Percentiles rank a stretch among this genome's conserved stretches.
Evolutionary conservation across 2,329 filamentous ascomycete genomes (phyloP).

Genomic region (Neofusicoccum parvum): DNA sequence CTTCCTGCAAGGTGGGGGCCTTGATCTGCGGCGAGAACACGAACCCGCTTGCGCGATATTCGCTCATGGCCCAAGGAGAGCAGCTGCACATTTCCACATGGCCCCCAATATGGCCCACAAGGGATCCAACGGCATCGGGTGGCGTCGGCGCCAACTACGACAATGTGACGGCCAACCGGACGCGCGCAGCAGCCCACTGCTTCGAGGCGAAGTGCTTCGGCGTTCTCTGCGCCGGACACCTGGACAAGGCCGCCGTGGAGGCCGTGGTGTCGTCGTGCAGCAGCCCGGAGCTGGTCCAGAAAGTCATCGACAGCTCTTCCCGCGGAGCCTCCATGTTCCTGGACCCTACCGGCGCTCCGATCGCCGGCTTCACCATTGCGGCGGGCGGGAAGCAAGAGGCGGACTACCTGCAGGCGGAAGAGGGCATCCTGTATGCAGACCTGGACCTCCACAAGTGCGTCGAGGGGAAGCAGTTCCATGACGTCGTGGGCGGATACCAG

Average conservation of each 20-base stretch:
- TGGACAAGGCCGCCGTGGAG: constrained; percentile 46
- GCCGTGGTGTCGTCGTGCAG: constrained; percentile 33
- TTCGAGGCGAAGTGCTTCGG: constrained; percentile 63
- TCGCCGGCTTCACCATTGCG: constrained; percentile 43
- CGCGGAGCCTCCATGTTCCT: constrained; percentile 55
- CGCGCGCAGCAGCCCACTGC: constrained; percentile 56
- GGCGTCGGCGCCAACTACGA: constrained; percentile 49
- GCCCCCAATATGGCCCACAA: constrained; percentile 59
- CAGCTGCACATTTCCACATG: constrained; percentile 59
- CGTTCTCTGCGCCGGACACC: constrained; percentile 49
- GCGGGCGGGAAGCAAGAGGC: constrained; percentile 25
- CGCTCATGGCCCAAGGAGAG: constrained; percentile 58
- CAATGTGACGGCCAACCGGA: constrained; percentile 57
- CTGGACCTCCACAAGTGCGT: constrained; percentile 53
- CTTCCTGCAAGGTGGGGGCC: constrained; percentile 50
- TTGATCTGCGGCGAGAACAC: constrained; percentile 63
- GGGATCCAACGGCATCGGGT: constrained; percentile 24
- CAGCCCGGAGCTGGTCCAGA: constrained; percentile 31
- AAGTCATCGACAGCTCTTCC: constrained; percentile 42
- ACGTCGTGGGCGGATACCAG: constrained; percentile 60
- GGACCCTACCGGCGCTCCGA: constrained; percentile 51
- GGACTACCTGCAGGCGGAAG: constrained; percentile 48
- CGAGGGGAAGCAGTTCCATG: constrained; percentile 61
- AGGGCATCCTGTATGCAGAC: constrained; percentile 57
- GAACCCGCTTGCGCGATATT: constrained; percentile 57